Conservation (phyloP, 2,329 filamentous ascomycete genomes). For the Colletotrichum magnum region DNA sequence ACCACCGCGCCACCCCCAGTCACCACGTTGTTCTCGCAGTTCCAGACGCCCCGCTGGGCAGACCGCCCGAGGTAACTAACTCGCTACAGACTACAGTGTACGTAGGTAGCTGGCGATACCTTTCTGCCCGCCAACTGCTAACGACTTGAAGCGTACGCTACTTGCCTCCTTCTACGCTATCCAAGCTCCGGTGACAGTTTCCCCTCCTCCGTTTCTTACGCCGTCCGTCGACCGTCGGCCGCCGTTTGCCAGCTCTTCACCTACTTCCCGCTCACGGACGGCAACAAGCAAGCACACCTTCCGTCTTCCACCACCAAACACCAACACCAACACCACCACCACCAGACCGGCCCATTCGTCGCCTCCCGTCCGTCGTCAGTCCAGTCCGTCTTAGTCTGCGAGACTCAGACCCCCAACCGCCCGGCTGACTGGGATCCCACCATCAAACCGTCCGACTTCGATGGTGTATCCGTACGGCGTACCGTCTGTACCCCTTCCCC, state of each 20-base stretch:
- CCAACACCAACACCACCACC: too few relatives aligned
- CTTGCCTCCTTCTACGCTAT: not conserved
- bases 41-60: conserved; percentile 17
- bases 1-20: conserved; percentile 20
- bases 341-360: conserved; percentile 15
- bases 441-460: conserved; percentile 30
- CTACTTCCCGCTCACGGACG: conserved; percentile 16
- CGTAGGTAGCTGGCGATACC: too few relatives aligned
- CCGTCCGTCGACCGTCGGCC: not conserved
- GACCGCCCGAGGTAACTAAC: not conserved
- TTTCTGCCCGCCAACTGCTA: too few relatives aligned
- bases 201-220: too few relatives aligned
- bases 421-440: conserved; percentile 37
- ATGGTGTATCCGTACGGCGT: conserved; percentile 6
- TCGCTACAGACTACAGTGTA: not conserved
- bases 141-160: not conserved
- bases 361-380: conserved; percentile 26
- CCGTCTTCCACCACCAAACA: conserved; percentile 1
- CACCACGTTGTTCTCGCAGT: conserved; percentile 24
- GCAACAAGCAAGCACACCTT: conserved; percentile 3
- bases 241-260: conserved; percentile 1
- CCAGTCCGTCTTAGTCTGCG: conserved; percentile 20
- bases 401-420: conserved; percentile 34
- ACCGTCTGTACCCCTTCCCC: conserved; percentile 35
- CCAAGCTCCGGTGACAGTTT: too few relatives aligned